Conservation (phyloP, 2,329 filamentous ascomycete species). For the Xylaria arbuscula region DNA sequence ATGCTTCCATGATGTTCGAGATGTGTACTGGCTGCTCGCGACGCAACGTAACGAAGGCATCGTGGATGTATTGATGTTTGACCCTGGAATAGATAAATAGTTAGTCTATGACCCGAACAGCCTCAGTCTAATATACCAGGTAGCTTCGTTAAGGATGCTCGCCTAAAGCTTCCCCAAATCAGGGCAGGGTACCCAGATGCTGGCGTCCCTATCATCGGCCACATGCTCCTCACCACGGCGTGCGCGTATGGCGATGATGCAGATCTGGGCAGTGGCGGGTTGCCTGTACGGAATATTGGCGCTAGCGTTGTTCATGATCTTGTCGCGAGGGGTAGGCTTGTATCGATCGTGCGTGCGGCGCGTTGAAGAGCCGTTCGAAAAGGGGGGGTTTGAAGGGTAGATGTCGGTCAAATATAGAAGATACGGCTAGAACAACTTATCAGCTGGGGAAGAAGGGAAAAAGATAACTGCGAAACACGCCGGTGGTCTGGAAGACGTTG, state of each 20-base stretch:
- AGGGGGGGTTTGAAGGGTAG: too few relatives aligned
- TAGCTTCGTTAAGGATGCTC: conserved; percentile 3
- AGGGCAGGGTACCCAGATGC: not conserved
- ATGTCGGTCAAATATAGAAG: too few relatives aligned
- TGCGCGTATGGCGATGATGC: conserved; percentile 1
- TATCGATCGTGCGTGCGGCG: too few relatives aligned
- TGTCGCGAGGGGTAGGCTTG: not conserved
- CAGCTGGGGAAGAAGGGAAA: too few relatives aligned
- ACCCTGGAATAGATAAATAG: conserved; percentile 1
- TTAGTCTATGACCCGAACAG: not conserved
- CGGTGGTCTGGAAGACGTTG: too few relatives aligned
- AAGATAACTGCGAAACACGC: too few relatives aligned
- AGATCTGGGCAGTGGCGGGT: conserved; percentile 7
- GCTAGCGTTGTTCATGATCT: not conserved
- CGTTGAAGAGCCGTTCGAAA: too few relatives aligned
- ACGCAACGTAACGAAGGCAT: conserved; percentile 3
- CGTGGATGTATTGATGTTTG: not conserved
- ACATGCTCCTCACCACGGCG: conserved; percentile 1
- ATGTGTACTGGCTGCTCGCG: not conserved
- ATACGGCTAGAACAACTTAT: too few relatives aligned
- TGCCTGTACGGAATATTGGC: not conserved
- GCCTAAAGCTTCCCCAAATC: not conserved
- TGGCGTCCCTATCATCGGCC: not conserved
- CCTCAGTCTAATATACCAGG: conserved; percentile 4
- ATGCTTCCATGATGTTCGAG: not conserved